Evolutionary conservation across 2,329 filamentous ascomycete species (phyloP).

Genomic region (Curvularia lunata): DNA sequence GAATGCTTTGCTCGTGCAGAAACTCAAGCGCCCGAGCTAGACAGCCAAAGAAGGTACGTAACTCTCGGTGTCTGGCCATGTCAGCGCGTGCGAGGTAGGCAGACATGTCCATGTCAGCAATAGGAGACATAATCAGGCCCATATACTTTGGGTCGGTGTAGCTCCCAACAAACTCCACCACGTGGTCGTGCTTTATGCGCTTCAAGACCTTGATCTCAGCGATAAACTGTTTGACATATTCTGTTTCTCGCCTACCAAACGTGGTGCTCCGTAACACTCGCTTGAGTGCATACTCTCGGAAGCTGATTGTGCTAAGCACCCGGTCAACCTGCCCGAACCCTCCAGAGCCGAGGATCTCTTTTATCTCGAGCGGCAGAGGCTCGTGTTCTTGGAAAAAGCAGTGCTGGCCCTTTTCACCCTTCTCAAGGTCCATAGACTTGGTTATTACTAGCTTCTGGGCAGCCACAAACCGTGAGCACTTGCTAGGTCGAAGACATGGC

Average conservation of each 20-base stretch:
- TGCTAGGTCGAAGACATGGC: neutral
- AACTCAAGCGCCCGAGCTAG: conserved; percentile 20
- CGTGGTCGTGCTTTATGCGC: conserved; percentile 11
- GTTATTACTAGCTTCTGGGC: neutral
- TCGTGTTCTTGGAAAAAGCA: neutral
- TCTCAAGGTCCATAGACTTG: neutral
- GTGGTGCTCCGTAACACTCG: conserved; percentile 11
- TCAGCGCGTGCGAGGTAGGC: conserved; percentile 22
- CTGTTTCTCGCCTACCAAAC: conserved; percentile 7
- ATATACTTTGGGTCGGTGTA: conserved; percentile 42
- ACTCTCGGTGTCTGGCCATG: neutral
- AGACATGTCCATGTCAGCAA: conserved; percentile 24
- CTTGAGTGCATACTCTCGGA: conserved; percentile 34
- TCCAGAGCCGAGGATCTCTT: conserved; percentile 28
- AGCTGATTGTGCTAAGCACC: conserved; percentile 27
- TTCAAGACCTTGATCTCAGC: conserved; percentile 18
- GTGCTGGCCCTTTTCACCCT: neutral
- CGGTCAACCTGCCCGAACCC: conserved; percentile 29
- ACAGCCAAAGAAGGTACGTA: conserved; percentile 19
- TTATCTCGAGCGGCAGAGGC: conserved; percentile 11
- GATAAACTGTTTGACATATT: neutral
- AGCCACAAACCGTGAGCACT: neutral
- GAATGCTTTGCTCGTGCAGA: conserved; percentile 20
- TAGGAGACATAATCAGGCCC: conserved; percentile 41
- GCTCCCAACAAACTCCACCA: conserved; percentile 33